Conservation (phyloP, 768 basidiomycete species). For the Paxillus rubicundulus region DNA sequence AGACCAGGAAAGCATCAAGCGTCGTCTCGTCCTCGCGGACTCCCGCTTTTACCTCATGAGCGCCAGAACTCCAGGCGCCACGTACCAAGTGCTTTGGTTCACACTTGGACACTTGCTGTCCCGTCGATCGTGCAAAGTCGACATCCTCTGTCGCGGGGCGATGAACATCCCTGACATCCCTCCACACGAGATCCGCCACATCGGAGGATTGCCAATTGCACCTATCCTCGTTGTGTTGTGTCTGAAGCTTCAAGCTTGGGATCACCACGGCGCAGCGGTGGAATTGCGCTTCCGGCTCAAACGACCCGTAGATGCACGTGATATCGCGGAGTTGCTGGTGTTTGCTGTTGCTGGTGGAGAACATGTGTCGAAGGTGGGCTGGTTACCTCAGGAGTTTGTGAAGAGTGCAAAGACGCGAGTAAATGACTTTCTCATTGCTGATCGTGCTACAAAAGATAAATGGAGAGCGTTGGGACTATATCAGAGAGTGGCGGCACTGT, state of each 20-base stretch:
- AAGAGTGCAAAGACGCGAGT: slow-evolving; percentile 25
- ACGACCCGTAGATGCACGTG: slow-evolving; percentile 38
- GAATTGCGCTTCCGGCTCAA: slow-evolving; percentile 36
- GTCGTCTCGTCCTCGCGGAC: slow-evolving; percentile 30
- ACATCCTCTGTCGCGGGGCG: slow-evolving; percentile 36
- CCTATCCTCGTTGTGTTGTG: slow-evolving; percentile 40
- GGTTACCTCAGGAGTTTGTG: slow-evolving; percentile 33
- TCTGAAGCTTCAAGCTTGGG: slow-evolving; percentile 44
- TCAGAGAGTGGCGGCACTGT: no score
- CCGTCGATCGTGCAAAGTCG: slow-evolving; percentile 36
- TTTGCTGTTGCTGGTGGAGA: slow-evolving; percentile 28
- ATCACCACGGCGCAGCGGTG: slow-evolving; percentile 34
- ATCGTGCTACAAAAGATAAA: not conserved
- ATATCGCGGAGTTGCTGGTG: slow-evolving; percentile 41
- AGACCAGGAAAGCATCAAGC: slow-evolving; percentile 41
- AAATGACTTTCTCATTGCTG: not conserved
- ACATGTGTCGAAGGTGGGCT: slow-evolving; percentile 9
- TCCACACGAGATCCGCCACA: slow-evolving; percentile 11
- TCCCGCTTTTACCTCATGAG: slow-evolving; percentile 37
- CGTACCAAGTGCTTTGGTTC: slow-evolving; percentile 44
- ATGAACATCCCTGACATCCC: slow-evolving; percentile 38
- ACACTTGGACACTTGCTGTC: slow-evolving; percentile 1
- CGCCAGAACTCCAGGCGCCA: slow-evolving; percentile 37
- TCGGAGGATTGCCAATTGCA: slow-evolving; percentile 32
- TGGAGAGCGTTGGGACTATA: slow-evolving; percentile 2